phyloP scores from a whole-genome alignment of 768 basidiomycete species.

The Boletus vinaceobasis region DNA sequence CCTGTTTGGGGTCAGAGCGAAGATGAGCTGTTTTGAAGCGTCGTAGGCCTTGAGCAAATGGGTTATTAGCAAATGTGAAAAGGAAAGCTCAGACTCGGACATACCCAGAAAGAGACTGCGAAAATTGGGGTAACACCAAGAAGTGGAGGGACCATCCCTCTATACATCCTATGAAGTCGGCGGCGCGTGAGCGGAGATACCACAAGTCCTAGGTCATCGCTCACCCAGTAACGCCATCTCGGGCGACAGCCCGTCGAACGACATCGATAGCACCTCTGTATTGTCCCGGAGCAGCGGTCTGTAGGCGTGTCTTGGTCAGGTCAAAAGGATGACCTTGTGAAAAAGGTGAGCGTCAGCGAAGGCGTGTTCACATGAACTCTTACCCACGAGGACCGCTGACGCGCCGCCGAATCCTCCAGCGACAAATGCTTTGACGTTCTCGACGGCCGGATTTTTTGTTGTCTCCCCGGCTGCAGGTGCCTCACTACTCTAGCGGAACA shows the following conservation, averaged over 20 bases:
- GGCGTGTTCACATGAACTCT: slow-evolving; percentile 23
- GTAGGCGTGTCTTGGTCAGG: slow-evolving; percentile 91
- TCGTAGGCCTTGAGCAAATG: slow-evolving; percentile 74
- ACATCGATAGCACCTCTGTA: slow-evolving; percentile 95
- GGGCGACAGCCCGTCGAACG: slow-evolving; percentile 84
- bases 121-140: slow-evolving; percentile 98
- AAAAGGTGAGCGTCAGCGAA: slow-evolving; percentile 7
- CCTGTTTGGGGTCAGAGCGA: slow-evolving; percentile 74
- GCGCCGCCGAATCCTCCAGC: slow-evolving; percentile 93
- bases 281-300: slow-evolving; percentile 83
- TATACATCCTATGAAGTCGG: slow-evolving; percentile 60
- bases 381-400: slow-evolving; percentile 85
- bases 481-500: slow-evolving; percentile 23
- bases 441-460: slow-evolving; percentile 29
- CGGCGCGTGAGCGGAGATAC: neutral
- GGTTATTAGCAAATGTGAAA: slow-evolving; percentile 5
- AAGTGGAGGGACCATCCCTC: slow-evolving; percentile 90
- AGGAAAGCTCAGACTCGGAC: neutral
- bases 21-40: slow-evolving; percentile 83
- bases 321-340: slow-evolving; percentile 92
- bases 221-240: slow-evolving; percentile 87
- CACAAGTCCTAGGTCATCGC: neutral
- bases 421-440: slow-evolving; percentile 77
- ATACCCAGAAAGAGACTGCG: slow-evolving; percentile 95
- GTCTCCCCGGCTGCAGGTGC: slow-evolving; percentile 17